These are phyloP conservation scores for Jatropha curcas DNA, from an alignment of 345 rosid species.

Conservation along the genomic window DNA sequence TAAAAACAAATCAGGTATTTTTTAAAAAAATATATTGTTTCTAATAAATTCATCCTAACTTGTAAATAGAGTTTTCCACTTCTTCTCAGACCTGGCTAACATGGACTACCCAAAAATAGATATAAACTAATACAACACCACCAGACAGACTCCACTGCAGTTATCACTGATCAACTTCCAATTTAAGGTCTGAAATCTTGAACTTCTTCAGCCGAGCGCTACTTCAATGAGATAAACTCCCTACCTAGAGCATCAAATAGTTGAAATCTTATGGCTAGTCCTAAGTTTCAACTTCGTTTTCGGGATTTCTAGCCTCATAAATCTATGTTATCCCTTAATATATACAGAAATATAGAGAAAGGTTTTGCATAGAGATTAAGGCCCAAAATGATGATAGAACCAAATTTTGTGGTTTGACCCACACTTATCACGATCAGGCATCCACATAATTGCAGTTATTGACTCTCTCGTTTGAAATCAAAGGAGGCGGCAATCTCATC, in stretches of 20 bases:
- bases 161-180: background rate
- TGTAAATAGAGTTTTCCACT: background rate
- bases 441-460: conserved; percentile 24
- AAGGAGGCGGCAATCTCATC: conserved; percentile 69
- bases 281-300: background rate
- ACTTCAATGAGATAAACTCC: background rate
- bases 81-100: background rate
- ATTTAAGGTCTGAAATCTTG: background rate
- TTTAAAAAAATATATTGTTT: background rate
- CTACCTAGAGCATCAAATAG: background rate
- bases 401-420: background rate
- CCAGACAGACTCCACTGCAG: background rate
- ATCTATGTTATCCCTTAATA: background rate
- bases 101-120: background rate
- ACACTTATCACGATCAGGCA: conserved; percentile 16
- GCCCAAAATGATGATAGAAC: conserved; percentile 2
- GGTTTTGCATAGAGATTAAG: background rate
- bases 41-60: background rate
- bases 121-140: background rate
- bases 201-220: background rate
- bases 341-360: background rate
- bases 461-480: conserved; percentile 30
- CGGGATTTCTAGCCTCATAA: conserved; percentile 8
- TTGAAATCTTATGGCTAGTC: background rate
- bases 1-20: too few relatives aligned